phyloP scores from a whole-genome alignment of 805 yeast species.

The Ogataea pignaliae region DNA sequence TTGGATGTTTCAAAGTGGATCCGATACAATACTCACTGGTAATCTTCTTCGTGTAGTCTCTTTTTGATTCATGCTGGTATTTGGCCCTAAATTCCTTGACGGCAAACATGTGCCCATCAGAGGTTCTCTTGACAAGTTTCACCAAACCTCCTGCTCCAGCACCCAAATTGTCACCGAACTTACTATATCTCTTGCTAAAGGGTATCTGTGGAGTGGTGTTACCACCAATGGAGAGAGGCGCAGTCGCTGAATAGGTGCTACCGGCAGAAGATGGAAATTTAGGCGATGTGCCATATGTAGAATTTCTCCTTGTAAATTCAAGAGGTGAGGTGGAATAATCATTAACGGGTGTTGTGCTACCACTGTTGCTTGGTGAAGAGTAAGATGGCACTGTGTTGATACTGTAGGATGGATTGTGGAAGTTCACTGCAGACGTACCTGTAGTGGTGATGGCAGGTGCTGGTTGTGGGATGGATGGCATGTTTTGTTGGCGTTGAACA shows the following conservation, averaged over 20 bases:
- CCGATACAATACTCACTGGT: constrained; percentile 95
- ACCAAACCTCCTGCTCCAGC: constrained; percentile 97
- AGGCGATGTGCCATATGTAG: constrained; percentile 11
- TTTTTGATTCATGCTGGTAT: constrained; percentile 64
- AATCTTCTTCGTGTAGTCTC: constrained; percentile 88
- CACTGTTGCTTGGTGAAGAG: constrained; percentile 5
- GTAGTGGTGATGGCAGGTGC: constrained; percentile 4
- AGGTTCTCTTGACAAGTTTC: constrained; percentile 59
- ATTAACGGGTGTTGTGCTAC: constrained; percentile 8
- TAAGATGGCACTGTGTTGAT: constrained; percentile 4
- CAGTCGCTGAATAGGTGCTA: background rate
- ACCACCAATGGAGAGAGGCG: constrained; percentile 31
- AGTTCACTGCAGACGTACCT: constrained; percentile 6
- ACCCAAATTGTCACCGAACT: constrained; percentile 82
- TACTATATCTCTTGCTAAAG: constrained; percentile 71
- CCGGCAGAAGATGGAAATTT: constrained; percentile 4
- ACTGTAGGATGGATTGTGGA: constrained; percentile 11
- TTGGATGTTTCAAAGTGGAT: constrained; percentile 81
- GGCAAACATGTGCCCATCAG: constrained; percentile 75
- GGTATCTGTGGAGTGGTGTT: constrained; percentile 47
- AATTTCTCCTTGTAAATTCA: constrained; percentile 12
- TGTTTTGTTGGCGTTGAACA: constrained; percentile 24
- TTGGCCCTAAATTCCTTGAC: constrained; percentile 87
- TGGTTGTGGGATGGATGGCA: constrained; percentile 8
- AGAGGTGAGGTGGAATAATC: constrained; percentile 20